Conservation (phyloP, 768 basidiomycete genomes). For the Dentipellis fragilis region DNA sequence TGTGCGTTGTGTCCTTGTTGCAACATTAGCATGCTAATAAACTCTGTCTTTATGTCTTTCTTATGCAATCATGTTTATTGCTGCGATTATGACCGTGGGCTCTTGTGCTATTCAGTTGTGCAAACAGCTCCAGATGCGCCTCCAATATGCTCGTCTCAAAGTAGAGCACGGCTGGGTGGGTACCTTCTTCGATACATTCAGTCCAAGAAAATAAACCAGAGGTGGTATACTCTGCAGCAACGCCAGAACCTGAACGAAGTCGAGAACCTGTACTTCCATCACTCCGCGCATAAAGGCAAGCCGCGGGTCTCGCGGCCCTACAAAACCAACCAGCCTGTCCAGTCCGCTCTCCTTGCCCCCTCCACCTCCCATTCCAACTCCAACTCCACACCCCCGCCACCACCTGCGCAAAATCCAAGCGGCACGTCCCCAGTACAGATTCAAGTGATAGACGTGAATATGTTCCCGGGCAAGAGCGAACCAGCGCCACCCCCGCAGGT, state of each 20-base stretch:
- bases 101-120: slow-evolving; percentile 36
- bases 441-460: not conserved
- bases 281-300: slow-evolving; percentile 36
- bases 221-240: slow-evolving; percentile 39
- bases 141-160: slow-evolving; percentile 67
- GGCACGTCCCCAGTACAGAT: too few relatives aligned
- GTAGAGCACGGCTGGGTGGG: slow-evolving; percentile 74
- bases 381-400: too few relatives aligned
- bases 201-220: not conserved
- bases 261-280: slow-evolving; percentile 70
- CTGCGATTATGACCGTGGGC: not conserved
- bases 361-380: too few relatives aligned
- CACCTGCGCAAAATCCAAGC: too few relatives aligned
- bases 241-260: slow-evolving; percentile 71
- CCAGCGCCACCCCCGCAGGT: not conserved
- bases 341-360: slow-evolving; percentile 10
- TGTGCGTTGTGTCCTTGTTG: slow-evolving; percentile 23
- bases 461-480: not conserved
- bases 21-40: not conserved
- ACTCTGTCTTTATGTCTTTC: not conserved
- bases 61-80: not conserved
- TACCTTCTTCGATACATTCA: slow-evolving; percentile 4
- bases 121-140: slow-evolving; percentile 59
- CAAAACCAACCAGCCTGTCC: slow-evolving; percentile 11
- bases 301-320: slow-evolving; percentile 11